These are phyloP conservation scores for Ascochyta lentis DNA, from an alignment of 2,329 filamentous ascomycete genomes.

Conservation along the genomic window DNA sequence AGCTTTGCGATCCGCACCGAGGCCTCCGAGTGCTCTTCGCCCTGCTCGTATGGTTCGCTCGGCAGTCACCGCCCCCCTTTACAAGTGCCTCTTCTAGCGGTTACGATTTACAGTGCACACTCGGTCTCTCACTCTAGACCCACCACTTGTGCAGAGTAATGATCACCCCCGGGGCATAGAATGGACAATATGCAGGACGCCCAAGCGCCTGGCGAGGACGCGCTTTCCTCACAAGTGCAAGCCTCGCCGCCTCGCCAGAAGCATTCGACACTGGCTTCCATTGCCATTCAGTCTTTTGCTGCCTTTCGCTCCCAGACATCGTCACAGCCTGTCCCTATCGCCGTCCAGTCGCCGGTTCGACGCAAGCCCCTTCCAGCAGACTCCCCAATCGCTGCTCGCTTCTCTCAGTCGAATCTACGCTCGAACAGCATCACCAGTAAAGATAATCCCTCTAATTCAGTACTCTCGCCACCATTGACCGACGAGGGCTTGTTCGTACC, in stretches of 20 bases:
- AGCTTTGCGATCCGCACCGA: constrained; percentile 35
- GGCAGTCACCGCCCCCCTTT: constrained; percentile 41
- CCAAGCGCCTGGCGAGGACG: constrained; percentile 34
- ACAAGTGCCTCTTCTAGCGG: constrained; percentile 27
- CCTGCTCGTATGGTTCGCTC: constrained; percentile 32
- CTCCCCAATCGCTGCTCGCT: constrained; percentile 56
- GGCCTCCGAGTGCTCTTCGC: constrained; percentile 31
- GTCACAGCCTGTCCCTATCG: constrained; percentile 48
- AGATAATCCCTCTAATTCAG: constrained; percentile 31
- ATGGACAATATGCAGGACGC: constrained; percentile 43
- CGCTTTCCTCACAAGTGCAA: constrained; percentile 26
- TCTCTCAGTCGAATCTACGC: constrained; percentile 53
- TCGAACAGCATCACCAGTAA: constrained; percentile 45
- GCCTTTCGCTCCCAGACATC: constrained; percentile 53
- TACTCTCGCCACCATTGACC: constrained; percentile 42
- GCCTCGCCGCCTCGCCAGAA: constrained; percentile 41
- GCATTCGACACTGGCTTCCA: constrained; percentile 48
- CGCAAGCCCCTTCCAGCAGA: constrained; percentile 63
- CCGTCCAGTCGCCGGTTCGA: constrained; percentile 52
- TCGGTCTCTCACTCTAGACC: constrained; percentile 25
- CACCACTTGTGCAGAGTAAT: constrained; percentile 48
- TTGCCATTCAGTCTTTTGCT: constrained; percentile 53
- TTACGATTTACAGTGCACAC: constrained; percentile 29
- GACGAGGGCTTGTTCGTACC: constrained; percentile 45
- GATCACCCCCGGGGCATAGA: constrained; percentile 33